Conservation (phyloP, 805 yeast genomes). For the Saturnispora halmiae region DNA sequence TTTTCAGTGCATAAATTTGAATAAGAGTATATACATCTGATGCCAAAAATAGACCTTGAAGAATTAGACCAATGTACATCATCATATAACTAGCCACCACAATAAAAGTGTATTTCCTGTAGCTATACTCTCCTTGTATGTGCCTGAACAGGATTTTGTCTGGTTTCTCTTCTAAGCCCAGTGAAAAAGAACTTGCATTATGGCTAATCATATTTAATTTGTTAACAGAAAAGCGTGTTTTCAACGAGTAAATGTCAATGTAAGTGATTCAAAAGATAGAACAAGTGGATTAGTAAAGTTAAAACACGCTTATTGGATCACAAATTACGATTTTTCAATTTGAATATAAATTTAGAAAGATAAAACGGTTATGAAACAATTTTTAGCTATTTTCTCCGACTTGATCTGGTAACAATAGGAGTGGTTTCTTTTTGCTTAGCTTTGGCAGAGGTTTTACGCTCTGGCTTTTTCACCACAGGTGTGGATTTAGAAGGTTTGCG, state of each 20-base stretch:
- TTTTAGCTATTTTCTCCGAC: not conserved
- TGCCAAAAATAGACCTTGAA: conserved; percentile 46
- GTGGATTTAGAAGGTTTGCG: not conserved
- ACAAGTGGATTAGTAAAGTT: not conserved
- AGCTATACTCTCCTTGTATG: conserved; percentile 25
- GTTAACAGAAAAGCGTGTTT: not conserved
- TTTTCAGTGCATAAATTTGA: conserved; percentile 60
- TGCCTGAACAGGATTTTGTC: conserved; percentile 10
- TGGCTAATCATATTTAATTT: not conserved
- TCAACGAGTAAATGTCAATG: no score
- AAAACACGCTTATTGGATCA: conserved; percentile 6
- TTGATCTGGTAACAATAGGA: not conserved
- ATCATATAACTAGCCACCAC: conserved; percentile 37
- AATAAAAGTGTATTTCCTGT: conserved; percentile 31
- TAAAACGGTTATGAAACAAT: conserved; percentile 5
- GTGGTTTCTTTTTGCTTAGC: not conserved
- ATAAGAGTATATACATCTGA: conserved; percentile 76
- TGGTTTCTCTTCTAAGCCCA: conserved; percentile 1
- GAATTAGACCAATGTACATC: conserved; percentile 33
- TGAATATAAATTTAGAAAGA: conserved; percentile 11
- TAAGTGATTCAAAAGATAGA: no score
- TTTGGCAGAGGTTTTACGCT: not conserved
- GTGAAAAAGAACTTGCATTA: conserved; percentile 1
- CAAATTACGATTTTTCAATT: no score
- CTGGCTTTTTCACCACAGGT: not conserved